Conservation (phyloP, 345 rosid species). For the Euclidium syriacum region DNA sequence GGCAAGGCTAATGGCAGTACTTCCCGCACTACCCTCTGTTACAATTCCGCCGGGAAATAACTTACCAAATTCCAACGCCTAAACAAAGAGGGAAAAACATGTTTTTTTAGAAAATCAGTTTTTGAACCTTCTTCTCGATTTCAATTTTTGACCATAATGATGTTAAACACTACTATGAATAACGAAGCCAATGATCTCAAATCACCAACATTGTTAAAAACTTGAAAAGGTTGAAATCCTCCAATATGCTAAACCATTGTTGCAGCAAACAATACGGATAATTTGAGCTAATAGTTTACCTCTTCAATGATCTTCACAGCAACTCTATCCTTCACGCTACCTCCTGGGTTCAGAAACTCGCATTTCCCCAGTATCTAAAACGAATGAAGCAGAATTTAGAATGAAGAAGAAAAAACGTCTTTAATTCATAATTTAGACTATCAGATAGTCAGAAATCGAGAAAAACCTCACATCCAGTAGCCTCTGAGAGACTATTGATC, state of each 20-base stretch:
- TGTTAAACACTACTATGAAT: background rate
- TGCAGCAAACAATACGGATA: background rate
- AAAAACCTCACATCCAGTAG: constrained; percentile 87
- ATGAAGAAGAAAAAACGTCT: no score
- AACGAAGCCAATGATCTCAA: background rate
- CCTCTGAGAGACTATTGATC: constrained; percentile 85
- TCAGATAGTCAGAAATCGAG: background rate
- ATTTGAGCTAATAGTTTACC: constrained; percentile 37
- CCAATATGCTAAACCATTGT: background rate
- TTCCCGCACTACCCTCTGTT: constrained; percentile 93
- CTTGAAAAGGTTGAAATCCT: background rate
- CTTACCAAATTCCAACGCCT: constrained; percentile 84
- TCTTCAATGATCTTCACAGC: constrained; percentile 85
- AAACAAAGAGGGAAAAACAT: background rate
- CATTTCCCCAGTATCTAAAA: constrained; percentile 89
- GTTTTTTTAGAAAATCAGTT: background rate
- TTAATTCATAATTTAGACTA: background rate
- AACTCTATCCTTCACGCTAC: constrained; percentile 94
- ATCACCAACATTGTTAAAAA: background rate
- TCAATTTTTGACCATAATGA: no score
- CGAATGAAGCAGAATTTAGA: background rate
- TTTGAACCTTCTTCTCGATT: background rate
- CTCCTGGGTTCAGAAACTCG: constrained; percentile 97
- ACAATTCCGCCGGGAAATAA: constrained; percentile 69
- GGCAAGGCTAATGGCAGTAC: constrained; percentile 97